These are phyloP conservation scores for Ceratocystis harringtonii DNA, from an alignment of 2,329 filamentous ascomycete species.

Conservation along the genomic window DNA sequence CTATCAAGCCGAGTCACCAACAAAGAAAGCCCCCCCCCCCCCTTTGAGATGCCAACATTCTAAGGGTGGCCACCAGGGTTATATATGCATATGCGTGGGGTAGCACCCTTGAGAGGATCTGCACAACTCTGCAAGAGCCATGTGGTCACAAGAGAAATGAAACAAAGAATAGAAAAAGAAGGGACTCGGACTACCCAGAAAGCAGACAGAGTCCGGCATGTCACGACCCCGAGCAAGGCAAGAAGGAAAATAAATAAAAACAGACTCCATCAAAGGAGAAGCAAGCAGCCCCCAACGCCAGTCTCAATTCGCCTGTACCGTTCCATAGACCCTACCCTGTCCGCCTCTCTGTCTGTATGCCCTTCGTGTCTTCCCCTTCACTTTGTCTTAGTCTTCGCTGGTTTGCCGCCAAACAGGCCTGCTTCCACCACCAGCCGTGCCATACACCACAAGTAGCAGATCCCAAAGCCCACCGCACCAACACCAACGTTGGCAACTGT, in stretches of 20 bases:
- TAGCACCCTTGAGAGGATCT: neutral
- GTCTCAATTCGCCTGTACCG: neutral
- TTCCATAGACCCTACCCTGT: neutral
- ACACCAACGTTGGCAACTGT: slow-evolving; percentile 79
- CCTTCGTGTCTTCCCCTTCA: slow-evolving; percentile 4
- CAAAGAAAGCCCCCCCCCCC: too few species aligned
- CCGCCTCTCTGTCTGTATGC: neutral
- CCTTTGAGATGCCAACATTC: neutral
- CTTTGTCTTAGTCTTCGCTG: slow-evolving; percentile 28
- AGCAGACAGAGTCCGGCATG: neutral
- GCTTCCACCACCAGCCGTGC: slow-evolving; percentile 50
- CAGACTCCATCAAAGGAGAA: neutral
- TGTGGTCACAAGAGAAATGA: neutral
- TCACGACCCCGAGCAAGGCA: neutral
- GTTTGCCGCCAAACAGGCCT: slow-evolving; percentile 31
- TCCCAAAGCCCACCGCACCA: slow-evolving; percentile 67
- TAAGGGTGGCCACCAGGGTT: neutral
- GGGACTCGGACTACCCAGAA: neutral
- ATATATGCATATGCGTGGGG: neutral
- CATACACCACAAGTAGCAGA: slow-evolving; percentile 87
- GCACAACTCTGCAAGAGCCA: neutral
- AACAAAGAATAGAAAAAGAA: neutral
- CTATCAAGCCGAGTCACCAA: neutral
- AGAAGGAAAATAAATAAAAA: neutral
- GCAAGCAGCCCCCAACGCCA: slow-evolving; percentile 7